Evolutionary conservation across 1,284 basidiomycete species (phyloP).

Genomic region (Ceratobasidium sp.): DNA sequence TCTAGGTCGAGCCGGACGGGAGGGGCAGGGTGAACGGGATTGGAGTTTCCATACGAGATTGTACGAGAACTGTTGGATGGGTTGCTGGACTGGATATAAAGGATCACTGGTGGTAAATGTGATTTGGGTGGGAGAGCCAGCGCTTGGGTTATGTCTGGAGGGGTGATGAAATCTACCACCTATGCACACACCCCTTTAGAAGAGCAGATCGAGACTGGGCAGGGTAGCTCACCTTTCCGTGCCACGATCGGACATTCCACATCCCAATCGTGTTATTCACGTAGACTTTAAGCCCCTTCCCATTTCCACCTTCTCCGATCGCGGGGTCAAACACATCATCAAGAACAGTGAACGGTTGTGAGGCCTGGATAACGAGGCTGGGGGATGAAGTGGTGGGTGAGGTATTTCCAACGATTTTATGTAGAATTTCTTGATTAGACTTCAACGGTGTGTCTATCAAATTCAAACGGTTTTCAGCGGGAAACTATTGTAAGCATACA

Average conservation of each 20-base stretch:
- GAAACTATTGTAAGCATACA: neutral
- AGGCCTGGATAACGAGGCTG: slow-evolving; percentile 46
- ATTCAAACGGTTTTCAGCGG: neutral
- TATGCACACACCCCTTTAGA: neutral
- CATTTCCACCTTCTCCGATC: slow-evolving; percentile 36
- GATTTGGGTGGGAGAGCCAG: neutral
- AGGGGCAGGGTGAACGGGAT: slow-evolving; percentile 3
- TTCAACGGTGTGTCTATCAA: slow-evolving; percentile 41
- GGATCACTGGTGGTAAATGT: neutral
- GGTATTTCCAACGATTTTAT: slow-evolving; percentile 44
- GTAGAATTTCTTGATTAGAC: slow-evolving; percentile 45
- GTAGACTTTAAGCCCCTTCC: slow-evolving; percentile 47
- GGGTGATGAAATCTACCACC: slow-evolving; percentile 44
- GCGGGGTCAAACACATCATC: slow-evolving; percentile 46
- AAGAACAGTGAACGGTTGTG: slow-evolving; percentile 38
- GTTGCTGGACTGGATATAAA: slow-evolving; percentile 43
- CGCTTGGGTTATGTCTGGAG: slow-evolving; percentile 41
- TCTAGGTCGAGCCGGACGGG: slow-evolving; percentile 46
- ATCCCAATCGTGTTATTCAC: slow-evolving; percentile 44
- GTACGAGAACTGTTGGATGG: slow-evolving; percentile 17
- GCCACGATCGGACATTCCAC: slow-evolving; percentile 47
- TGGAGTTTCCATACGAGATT: slow-evolving; percentile 1
- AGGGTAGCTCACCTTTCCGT: slow-evolving; percentile 40
- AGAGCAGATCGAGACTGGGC: neutral
- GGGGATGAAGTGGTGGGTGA: slow-evolving; percentile 15